These are phyloP conservation scores for Cinnamomum micranthum DNA, from an alignment of 164 flowering plant species.

Conservation along the genomic window DNA sequence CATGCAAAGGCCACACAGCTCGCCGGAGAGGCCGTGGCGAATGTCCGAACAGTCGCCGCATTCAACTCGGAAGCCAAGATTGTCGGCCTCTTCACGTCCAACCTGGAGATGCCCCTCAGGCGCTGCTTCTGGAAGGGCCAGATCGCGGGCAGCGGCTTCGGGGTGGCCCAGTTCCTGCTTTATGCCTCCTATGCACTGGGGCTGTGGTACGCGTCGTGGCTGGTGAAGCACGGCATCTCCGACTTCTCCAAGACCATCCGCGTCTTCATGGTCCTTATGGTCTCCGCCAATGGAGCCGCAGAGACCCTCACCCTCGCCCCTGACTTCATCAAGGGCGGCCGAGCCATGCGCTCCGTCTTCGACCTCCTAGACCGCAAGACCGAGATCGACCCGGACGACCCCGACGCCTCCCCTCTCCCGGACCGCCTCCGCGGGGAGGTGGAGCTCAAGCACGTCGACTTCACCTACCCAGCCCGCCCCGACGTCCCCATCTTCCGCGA, in stretches of 20 bases:
- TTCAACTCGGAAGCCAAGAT: constrained; percentile 89
- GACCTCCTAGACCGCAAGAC: constrained; percentile 88
- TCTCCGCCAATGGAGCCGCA: constrained; percentile 99
- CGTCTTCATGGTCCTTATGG: constrained; percentile 99
- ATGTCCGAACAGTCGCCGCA: constrained; percentile 91
- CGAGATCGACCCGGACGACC: constrained; percentile 91
- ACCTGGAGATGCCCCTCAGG: constrained; percentile 56
- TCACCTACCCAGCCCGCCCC: constrained; percentile 86
- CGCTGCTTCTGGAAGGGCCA: constrained; percentile 97
- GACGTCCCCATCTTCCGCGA: constrained; percentile 72
- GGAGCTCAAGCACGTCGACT: constrained; percentile 87
- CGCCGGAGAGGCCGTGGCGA: constrained; percentile 96
- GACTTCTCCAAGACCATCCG: constrained; percentile 94
- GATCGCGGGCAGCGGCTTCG: constrained; percentile 91
- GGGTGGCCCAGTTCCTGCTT: constrained; percentile 83
- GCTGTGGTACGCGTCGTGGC: constrained; percentile 98
- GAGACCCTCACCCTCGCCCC: constrained; percentile 96
- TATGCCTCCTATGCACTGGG: constrained; percentile 94
- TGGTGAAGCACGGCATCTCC: constrained; percentile 91
- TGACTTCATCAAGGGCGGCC: constrained; percentile 93
- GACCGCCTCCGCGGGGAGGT: constrained; percentile 86
- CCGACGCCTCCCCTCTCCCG: constrained; percentile 57
- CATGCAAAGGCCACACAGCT: constrained; percentile 94
- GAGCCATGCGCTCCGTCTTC: constrained; percentile 94
- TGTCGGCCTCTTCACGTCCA: constrained; percentile 62